Evolutionary conservation across 2,329 filamentous ascomycete species (phyloP), one percentile per base, ranked within the genome.

Genomic region (Colletotrichum ledebouriae): DNA sequence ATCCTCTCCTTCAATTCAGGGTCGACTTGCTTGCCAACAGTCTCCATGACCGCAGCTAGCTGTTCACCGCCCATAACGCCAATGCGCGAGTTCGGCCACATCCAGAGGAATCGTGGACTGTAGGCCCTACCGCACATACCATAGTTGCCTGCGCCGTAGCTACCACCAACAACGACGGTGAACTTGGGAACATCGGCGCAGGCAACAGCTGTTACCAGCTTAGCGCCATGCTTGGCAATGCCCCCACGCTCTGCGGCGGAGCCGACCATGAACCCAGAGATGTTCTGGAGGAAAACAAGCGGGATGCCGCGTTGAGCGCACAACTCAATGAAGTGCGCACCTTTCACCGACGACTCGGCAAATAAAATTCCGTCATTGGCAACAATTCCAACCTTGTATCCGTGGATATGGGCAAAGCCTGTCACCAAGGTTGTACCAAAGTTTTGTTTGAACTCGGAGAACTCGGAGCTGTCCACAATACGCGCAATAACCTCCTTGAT

Each of bases 91-190:
- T 97, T 97, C 46, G 96, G 96, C 96, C 96, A 99, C 86, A 95
- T 97, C 90, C 94, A 98, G 69, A 98, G 81, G 79, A 98, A 94
- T 12, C 94, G 86, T 0, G 95, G 95, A n/a, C 88, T 89, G 80
- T 98, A 99, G 2, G 96, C 95, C 58, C 96, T 88, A 22, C 96
- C 96, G 77, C 94, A 98, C 96, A 99, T 99, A 74, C 95, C 96
- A 77, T 99, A 99, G 80, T 98, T 99, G 4, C 96, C 96, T 7
- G 95, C 95, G 67, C 95, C 95, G 72, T 96, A 96, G 78, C 91
- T 94, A 34, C 92, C 92, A 25, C 96, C 96, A n/a, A 98, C 91
- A 1, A 99, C 93, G 15, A 99, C 93, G 0, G 96, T 99, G 76
- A 98, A 95, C 80, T 99, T 98, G 73, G 96, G 95, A 47, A 98